Conservation (phyloP, 2,329 filamentous ascomycete genomes). For the Epichloe brachyelytri region DNA sequence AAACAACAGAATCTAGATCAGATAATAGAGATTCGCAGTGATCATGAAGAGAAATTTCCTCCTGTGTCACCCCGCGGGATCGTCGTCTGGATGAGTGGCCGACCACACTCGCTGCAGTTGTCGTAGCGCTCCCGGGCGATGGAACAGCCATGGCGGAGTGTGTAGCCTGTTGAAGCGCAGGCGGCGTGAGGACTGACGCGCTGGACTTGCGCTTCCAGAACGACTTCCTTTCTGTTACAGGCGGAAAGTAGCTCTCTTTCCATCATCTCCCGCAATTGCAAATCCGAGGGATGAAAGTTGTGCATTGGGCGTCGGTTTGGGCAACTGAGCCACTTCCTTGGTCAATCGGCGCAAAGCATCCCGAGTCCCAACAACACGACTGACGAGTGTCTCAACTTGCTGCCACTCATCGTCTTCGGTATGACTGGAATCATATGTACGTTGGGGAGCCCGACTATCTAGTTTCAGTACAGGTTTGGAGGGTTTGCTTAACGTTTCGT, state of each 20-base stretch:
- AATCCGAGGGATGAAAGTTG: slow-evolving; percentile 29
- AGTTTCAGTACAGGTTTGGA: slow-evolving; percentile 15
- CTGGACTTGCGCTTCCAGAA: slow-evolving; percentile 92
- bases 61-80: slow-evolving; percentile 27
- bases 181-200: slow-evolving; percentile 29
- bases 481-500: slow-evolving; percentile 25
- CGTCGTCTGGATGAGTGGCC: slow-evolving; percentile 21
- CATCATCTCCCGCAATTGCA: slow-evolving; percentile 17
- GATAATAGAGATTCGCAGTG: slow-evolving; percentile 72
- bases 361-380: slow-evolving; percentile 72
- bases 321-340: slow-evolving; percentile 59
- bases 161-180: slow-evolving; percentile 25
- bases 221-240: slow-evolving; percentile 46
- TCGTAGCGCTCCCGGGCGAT: slow-evolving; percentile 23
- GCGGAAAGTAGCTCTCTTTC: slow-evolving; percentile 41
- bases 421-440: slow-evolving; percentile 21
- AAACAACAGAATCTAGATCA: slow-evolving; percentile 72
- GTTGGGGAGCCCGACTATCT: slow-evolving; percentile 14
- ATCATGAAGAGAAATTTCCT: slow-evolving; percentile 60
- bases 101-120: slow-evolving; percentile 17
- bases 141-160: slow-evolving; percentile 30
- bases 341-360: slow-evolving; percentile 80
- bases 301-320: slow-evolving; percentile 13
- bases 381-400: slow-evolving; percentile 73
- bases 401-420: slow-evolving; percentile 76